phyloP scores from a whole-genome alignment of 2,329 filamentous ascomycete genomes.

The Monosporascus sp. region DNA sequence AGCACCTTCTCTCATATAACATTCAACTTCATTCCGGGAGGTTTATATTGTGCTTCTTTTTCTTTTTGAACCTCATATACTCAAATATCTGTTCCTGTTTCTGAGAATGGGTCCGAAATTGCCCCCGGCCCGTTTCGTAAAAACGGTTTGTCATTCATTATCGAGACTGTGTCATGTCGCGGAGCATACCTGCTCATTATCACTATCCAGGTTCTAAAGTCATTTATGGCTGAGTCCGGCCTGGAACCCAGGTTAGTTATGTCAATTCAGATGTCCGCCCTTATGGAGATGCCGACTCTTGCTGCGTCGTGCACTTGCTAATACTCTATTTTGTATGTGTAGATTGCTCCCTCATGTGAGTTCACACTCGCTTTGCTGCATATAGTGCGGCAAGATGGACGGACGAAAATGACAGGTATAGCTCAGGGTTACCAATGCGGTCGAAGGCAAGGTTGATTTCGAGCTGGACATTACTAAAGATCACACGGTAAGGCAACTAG shows the following conservation, averaged over 20 bases:
- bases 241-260: constrained; percentile 73
- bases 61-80: constrained; percentile 8
- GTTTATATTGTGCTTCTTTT: constrained; percentile 4
- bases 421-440: constrained; percentile 62
- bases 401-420: constrained; percentile 25
- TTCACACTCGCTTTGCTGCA: neutral
- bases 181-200: neutral
- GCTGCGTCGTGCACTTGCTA: too few relatives aligned
- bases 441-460: constrained; percentile 66
- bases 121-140: constrained; percentile 57
- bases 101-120: constrained; percentile 29
- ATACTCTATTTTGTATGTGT: neutral
- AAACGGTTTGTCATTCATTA: constrained; percentile 46
- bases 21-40: neutral
- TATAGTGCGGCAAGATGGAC: neutral
- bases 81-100: neutral
- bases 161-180: neutral
- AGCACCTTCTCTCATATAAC: neutral
- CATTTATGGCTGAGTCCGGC: constrained; percentile 80
- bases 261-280: neutral
- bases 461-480: constrained; percentile 69
- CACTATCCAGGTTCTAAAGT: constrained; percentile 65
- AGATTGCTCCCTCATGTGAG: constrained; percentile 39
- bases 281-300: neutral
- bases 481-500: constrained; percentile 56